phyloP scores from a whole-genome alignment of 139 green algal species.

The Protoeuglena noctilucae region DNA sequence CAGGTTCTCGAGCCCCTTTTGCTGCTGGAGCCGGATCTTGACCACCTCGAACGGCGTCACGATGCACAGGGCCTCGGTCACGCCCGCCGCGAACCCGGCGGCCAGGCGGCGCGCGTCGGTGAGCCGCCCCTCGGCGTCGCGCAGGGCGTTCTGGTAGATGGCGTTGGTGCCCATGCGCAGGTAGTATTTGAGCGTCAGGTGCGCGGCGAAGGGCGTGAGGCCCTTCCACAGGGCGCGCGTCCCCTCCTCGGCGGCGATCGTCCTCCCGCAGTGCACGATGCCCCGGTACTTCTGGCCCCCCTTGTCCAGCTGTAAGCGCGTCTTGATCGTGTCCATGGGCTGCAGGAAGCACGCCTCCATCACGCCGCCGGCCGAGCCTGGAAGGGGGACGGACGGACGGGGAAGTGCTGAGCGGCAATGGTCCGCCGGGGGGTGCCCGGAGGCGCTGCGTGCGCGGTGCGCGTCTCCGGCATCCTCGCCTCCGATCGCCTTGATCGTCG shows the following conservation, averaged over 20 bases:
- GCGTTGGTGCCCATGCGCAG: slow-evolving; percentile 84
- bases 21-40: slow-evolving; percentile 89
- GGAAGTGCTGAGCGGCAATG: too few relatives aligned
- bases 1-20: slow-evolving; percentile 42
- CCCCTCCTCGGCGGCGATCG: slow-evolving; percentile 62
- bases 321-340: slow-evolving; percentile 89
- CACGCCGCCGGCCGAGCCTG: slow-evolving; percentile 73
- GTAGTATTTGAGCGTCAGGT: slow-evolving; percentile 90
- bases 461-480: too few relatives aligned
- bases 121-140: slow-evolving; percentile 20
- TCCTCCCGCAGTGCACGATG: slow-evolving; percentile 59
- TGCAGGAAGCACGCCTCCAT: slow-evolving; percentile 78
- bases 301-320: slow-evolving; percentile 77
- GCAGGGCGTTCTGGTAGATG: slow-evolving; percentile 59
- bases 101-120: slow-evolving; percentile 10
- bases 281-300: slow-evolving; percentile 63
- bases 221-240: slow-evolving; percentile 78
- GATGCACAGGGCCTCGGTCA: slow-evolving; percentile 81
- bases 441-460: too few relatives aligned
- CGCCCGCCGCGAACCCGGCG: slow-evolving; percentile 34
- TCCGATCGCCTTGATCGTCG: too few relatives aligned
- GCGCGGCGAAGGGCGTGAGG: slow-evolving; percentile 81
- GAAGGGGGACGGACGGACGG: too few relatives aligned
- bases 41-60: slow-evolving; percentile 93
- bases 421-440: too few relatives aligned